phyloP scores from a whole-genome alignment of 2,329 filamentous ascomycete species.

The Blastomyces parvus region DNA sequence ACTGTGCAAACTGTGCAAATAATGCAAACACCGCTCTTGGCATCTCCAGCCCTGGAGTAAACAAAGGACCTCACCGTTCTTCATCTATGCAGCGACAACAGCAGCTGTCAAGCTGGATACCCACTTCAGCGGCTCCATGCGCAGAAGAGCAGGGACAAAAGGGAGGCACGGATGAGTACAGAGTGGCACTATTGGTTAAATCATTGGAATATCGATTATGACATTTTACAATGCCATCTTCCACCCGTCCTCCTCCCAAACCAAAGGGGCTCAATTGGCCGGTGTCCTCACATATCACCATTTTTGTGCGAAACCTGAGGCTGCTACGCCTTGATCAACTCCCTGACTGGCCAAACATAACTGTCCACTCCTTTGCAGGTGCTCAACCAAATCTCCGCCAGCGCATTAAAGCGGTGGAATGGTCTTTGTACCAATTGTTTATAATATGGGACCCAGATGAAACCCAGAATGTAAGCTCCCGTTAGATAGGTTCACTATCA shows the following conservation, averaged over 20 bases:
- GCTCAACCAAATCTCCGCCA: slow-evolving; percentile 66
- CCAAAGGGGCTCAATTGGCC: slow-evolving; percentile 28
- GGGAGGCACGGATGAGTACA: neutral
- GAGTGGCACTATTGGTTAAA: slow-evolving; percentile 2
- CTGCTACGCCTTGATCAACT: slow-evolving; percentile 69
- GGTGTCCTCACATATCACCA: slow-evolving; percentile 45
- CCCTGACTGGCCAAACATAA: slow-evolving; percentile 72
- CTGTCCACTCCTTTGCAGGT: slow-evolving; percentile 59
- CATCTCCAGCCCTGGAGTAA: neutral
- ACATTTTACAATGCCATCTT: slow-evolving; percentile 23
- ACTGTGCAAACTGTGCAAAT: slow-evolving; percentile 12
- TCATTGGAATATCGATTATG: slow-evolving; percentile 4
- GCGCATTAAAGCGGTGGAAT: slow-evolving; percentile 74
- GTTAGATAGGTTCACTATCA: neutral
- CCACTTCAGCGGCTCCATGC: neutral
- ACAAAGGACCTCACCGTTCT: too few relatives aligned
- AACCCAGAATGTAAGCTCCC: slow-evolving; percentile 54
- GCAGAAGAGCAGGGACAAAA: neutral
- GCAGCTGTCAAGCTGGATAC: neutral
- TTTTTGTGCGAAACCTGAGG: slow-evolving; percentile 75
- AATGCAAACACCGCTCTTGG: slow-evolving; percentile 15
- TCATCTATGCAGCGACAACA: neutral
- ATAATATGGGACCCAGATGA: slow-evolving; percentile 70
- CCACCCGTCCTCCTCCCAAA: slow-evolving; percentile 22
- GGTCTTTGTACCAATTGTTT: slow-evolving; percentile 83